Evolutionary conservation across 1,139 yeast species (phyloP).

Genomic region (Kazachstania sp.): DNA sequence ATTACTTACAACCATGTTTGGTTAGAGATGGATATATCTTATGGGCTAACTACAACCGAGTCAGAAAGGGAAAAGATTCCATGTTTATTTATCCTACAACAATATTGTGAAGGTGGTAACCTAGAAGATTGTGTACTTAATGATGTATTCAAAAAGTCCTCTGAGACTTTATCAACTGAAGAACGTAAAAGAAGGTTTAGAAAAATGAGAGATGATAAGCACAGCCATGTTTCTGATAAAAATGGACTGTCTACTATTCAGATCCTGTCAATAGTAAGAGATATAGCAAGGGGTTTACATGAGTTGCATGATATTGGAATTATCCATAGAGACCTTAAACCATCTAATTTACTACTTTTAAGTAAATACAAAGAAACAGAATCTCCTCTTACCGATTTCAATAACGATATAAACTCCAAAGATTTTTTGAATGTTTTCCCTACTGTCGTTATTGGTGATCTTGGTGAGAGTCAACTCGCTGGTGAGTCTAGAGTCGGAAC

Average conservation of each 20-base stretch:
- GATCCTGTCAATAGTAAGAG: conserved; percentile 58
- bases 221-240: neutral
- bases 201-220: conserved; percentile 29
- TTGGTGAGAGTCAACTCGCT: conserved; percentile 79
- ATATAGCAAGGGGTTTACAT: conserved; percentile 59
- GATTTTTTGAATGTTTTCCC: conserved; percentile 38
- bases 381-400: conserved; percentile 13
- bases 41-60: conserved; percentile 20
- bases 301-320: conserved; percentile 69
- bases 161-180: conserved; percentile 22
- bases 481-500: conserved; percentile 49
- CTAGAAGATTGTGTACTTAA: conserved; percentile 54
- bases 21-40: conserved; percentile 58
- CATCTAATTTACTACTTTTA: conserved; percentile 71
- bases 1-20: conserved; percentile 87
- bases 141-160: conserved; percentile 27
- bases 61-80: conserved; percentile 41
- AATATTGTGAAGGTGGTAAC: conserved; percentile 83
- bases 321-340: conserved; percentile 79
- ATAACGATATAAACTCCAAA: conserved; percentile 9
- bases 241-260: conserved; percentile 37
- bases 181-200: conserved; percentile 31
- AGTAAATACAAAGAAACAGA: conserved; percentile 7
- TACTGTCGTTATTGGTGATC: conserved; percentile 69
- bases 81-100: conserved; percentile 78